Base-by-base conservation (phyloP, 164 flowering plant species). In the Paratinospora sagittata region DNA sequence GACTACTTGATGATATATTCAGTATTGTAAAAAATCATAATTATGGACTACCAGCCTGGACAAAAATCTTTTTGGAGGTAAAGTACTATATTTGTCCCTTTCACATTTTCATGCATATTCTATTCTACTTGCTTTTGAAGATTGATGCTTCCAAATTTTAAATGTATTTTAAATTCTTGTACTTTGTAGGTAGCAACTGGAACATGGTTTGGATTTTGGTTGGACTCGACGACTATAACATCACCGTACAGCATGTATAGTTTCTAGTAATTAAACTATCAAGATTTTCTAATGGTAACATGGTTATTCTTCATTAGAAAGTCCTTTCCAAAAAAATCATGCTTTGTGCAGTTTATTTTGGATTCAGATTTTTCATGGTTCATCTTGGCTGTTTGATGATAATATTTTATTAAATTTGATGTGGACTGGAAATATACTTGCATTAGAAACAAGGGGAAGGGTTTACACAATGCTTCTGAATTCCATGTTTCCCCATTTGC, bases 211-310 rank as follows among this genome's bases (percentile, higher is more conserved):
- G 86, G 89, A 13, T 86, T 80, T 78, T 92, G 97, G 98, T 74
- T 90, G 85, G 76, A 77, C 68, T 67, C 80, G 8, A 67, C 88
- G 61, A 76, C 72, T 75, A 79, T 94, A 78, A 82, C 97, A 68
- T 84, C 95, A 67, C 97, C 97, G 34, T 94, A 94, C 82, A 78
- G 86, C 97, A 94, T 94, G 98, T 94, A 92, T 86, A 89, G 72
- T 76, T 83, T 85, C 93, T 89, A 81, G 74, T 75, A 76, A 81
- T 87, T 86, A 82, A 79, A 83, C 78, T 87, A 80, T 83, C 86
- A 82, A 81, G 87, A 78, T 85, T 81, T 16, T 82, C 72, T 82
- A 86, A 84, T 82, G 91, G 89, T 86, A 89, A 88, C 84, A 81
- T 75, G 79, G 77, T 87, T 82, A 78, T 82, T 79, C 84, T 81